Evolutionary conservation across 352 stramenopile genomes (phyloP).

Genomic region (Phytopythium mirpurense): DNA sequence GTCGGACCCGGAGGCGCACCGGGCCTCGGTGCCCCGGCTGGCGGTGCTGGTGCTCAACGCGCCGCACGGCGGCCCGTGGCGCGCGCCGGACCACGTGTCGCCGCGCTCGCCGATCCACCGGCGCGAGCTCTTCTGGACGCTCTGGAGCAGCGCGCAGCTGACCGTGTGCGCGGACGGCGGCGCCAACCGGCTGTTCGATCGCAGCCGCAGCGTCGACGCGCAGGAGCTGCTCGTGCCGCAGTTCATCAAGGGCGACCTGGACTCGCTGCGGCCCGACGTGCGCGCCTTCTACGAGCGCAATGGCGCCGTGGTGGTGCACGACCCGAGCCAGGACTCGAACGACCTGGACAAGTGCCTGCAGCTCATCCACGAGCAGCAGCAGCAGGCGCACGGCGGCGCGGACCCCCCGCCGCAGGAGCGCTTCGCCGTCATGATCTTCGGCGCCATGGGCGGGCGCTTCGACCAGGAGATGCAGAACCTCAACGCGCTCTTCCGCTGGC

Average conservation of each 20-base stretch:
- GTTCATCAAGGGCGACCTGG: slow-evolving; percentile 94
- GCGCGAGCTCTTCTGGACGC: slow-evolving; percentile 57
- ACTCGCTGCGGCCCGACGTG: slow-evolving; percentile 89
- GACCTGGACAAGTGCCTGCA: slow-evolving; percentile 93
- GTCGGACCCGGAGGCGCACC: slow-evolving; percentile 23
- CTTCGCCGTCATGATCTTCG: slow-evolving; percentile 88
- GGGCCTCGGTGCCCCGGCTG: slow-evolving; percentile 25
- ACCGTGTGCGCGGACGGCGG: slow-evolving; percentile 93
- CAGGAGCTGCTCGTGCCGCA: slow-evolving; percentile 59
- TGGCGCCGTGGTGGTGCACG: slow-evolving; percentile 61
- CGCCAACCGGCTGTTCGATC: slow-evolving; percentile 92
- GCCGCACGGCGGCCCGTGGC: slow-evolving; percentile 14
- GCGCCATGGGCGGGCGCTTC: slow-evolving; percentile 94
- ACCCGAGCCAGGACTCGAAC: slow-evolving; percentile 90
- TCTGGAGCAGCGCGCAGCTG: slow-evolving; percentile 59
- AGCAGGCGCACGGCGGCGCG: slow-evolving; percentile 8
- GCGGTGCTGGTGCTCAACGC: slow-evolving; percentile 66
- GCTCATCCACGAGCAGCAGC: slow-evolving; percentile 43
- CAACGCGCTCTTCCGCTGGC: slow-evolving; percentile 90
- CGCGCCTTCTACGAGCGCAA: slow-evolving; percentile 73
- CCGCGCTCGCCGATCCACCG: slow-evolving; percentile 16
- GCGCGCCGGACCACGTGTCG: background rate
- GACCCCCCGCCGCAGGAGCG: too few species aligned
- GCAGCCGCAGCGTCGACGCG: slow-evolving; percentile 27
- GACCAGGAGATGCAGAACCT: slow-evolving; percentile 97